Percentiles rank a stretch among this genome's conserved stretches.
Conservation (phyloP, 352 stramenopile species). For the Globisporangium cederbergense region DNA sequence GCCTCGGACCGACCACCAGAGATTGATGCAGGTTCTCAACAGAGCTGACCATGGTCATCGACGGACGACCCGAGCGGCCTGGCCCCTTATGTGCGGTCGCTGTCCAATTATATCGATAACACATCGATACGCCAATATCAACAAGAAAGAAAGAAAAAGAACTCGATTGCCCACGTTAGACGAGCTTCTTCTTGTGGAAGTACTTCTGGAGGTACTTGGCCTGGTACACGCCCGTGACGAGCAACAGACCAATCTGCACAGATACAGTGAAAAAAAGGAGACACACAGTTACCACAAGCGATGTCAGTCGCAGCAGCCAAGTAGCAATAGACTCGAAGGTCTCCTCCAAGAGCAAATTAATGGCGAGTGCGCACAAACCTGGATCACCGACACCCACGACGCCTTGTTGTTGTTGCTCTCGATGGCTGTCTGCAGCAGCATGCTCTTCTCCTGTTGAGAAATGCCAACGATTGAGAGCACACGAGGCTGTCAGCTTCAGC, state of each 20-base stretch:
- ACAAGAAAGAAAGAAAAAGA: neutral
- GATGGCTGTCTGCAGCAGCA: slow-evolving; percentile 62
- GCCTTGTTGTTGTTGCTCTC: slow-evolving; percentile 77
- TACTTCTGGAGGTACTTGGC: slow-evolving; percentile 76
- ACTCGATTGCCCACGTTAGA: slow-evolving; percentile 26
- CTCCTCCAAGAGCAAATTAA: neutral
- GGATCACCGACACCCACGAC: slow-evolving; percentile 80
- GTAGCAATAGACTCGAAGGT: neutral
- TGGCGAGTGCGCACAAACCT: slow-evolving; percentile 27
- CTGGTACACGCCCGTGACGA: slow-evolving; percentile 74
- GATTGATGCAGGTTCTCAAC: too few species aligned
- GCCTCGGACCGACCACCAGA: too few species aligned
- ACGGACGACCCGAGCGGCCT: too few species aligned
- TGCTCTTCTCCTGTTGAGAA: slow-evolving; percentile 51
- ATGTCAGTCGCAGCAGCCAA: neutral
- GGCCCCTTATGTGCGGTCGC: too few species aligned
- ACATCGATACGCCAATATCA: neutral
- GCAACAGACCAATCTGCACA: slow-evolving; percentile 57
- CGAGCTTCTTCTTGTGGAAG: slow-evolving; percentile 86
- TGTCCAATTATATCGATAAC: too few species aligned
- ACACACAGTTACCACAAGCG: neutral
- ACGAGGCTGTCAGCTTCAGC: neutral
- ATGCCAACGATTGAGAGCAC: neutral
- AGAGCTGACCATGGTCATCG: too few species aligned
- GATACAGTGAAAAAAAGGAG: neutral